Evolutionary conservation across 805 yeast species (phyloP), one percentile per base, ranked within the genome.

Genomic region (Wickerhamiella azymoides): DNA sequence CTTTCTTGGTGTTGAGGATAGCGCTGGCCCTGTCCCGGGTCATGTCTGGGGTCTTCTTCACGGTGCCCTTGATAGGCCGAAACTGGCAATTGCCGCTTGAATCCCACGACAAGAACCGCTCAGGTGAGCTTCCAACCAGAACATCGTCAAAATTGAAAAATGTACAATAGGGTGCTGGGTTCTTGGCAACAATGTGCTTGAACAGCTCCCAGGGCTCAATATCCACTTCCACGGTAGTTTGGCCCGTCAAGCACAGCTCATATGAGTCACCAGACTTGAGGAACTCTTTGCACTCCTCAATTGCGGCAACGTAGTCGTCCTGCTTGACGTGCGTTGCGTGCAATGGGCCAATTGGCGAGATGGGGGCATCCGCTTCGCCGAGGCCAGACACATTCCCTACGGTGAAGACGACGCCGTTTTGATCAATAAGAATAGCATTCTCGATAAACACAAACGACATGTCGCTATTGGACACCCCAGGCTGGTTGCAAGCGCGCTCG

Each of bases 1-100:
- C 99, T 60, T 92, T 92, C 2, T 93, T 92, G 1, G 93, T 79
- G 44, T 79, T 73, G 39, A 89, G 64, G 17, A 85, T 72, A 33
- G 62, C 60, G 2, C 76, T 67, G 0, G 96, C 97, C 28, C 65
- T 64, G 28, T 68, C 79, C 9, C 67, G 54, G 6, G 74, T 69
- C 65, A 81, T 69, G 0, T 63, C 72, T 0, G 70, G 64, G 0
- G 74, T 63, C 54, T 84, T 85, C 53, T 70, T 76, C 1, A 92
- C 95, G 0, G 99, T 92, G 4, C 99, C 99, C 60, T 92, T 92
- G 47, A 92, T 92, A 1, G 99, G 99, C 46, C 97, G 70, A 57
- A 92, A 70, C 62, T 92, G 94, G 48, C 92, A 81, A 18, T 51
- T 52, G 0, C 61, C 57, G 1, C 49, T 47, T 18, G 68, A 60